These are phyloP conservation scores for Oehlia diaphana DNA, from an alignment of 192 early-diverging fungal species.

Conservation along the genomic window DNA sequence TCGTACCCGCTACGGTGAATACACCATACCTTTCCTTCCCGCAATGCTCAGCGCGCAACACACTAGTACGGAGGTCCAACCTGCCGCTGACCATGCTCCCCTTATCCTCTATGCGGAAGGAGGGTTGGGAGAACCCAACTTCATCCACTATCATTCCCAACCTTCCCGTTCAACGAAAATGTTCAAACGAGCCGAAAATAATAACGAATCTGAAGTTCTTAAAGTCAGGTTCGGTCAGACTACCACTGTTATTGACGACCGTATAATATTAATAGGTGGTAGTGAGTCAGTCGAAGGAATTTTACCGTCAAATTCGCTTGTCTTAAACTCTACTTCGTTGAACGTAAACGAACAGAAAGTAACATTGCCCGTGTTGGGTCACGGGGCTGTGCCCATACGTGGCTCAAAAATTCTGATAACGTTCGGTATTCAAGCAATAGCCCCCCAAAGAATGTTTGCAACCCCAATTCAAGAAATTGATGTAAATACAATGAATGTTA, in stretches of 20 bases:
- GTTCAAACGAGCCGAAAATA: background rate
- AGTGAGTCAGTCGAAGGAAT: background rate
- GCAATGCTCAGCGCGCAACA: slow-evolving; percentile 16
- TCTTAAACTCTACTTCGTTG: slow-evolving; percentile 7
- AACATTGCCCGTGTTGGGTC: slow-evolving; percentile 21
- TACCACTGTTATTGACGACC: background rate
- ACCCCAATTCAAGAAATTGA: slow-evolving; percentile 5
- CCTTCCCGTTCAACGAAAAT: slow-evolving; percentile 11
- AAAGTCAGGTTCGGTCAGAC: background rate
- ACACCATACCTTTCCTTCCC: slow-evolving; percentile 25
- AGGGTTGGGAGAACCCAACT: slow-evolving; percentile 6
- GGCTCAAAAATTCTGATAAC: slow-evolving; percentile 20
- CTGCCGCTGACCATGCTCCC: slow-evolving; percentile 23
- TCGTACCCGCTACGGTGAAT: slow-evolving; percentile 8
- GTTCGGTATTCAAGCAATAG: slow-evolving; percentile 6
- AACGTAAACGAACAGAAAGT: slow-evolving; percentile 13
- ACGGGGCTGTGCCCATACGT: slow-evolving; percentile 13
- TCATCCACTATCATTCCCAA: slow-evolving; percentile 1
- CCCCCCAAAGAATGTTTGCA: slow-evolving; percentile 1
- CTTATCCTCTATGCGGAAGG: slow-evolving; percentile 5
- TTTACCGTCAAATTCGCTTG: background rate
- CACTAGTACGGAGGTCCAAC: slow-evolving; percentile 8
- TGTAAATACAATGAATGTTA: background rate
- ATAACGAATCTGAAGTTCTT: background rate
- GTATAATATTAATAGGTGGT: slow-evolving; percentile 10